These are phyloP conservation scores for Puccinellia tenuiflora DNA, from an alignment of 176 grass and related monocot species.

Conservation along the genomic window DNA sequence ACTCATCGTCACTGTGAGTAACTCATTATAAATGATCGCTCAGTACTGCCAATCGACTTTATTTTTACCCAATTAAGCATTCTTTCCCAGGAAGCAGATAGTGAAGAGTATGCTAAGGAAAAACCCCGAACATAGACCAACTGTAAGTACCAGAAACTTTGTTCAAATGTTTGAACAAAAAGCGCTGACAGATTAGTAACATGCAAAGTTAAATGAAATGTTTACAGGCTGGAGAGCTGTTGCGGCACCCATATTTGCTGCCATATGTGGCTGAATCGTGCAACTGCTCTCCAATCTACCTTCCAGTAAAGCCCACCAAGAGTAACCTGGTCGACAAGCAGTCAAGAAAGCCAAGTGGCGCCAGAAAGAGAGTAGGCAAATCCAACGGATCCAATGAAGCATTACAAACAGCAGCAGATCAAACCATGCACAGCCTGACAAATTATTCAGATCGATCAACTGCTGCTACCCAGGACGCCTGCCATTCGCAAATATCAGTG, in stretches of 20 bases:
- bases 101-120: slow-evolving; percentile 91
- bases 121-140: slow-evolving; percentile 84
- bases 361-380: slow-evolving; percentile 37
- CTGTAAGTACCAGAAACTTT: slow-evolving; percentile 50
- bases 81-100: slow-evolving; percentile 64
- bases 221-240: slow-evolving; percentile 64
- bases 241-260: slow-evolving; percentile 67
- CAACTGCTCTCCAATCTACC: slow-evolving; percentile 63
- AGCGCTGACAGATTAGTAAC: background rate
- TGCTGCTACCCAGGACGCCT: slow-evolving; percentile 37
- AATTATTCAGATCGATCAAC: slow-evolving; percentile 42
- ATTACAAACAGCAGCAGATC: slow-evolving; percentile 20
- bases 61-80: background rate
- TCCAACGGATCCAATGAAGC: slow-evolving; percentile 23
- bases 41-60: background rate
- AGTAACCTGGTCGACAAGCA: slow-evolving; percentile 51
- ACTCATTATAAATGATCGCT: background rate
- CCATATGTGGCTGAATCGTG: slow-evolving; percentile 59
- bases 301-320: slow-evolving; percentile 62
- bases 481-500: slow-evolving; percentile 10
- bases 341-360: slow-evolving; percentile 36
- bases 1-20: slow-evolving; percentile 70
- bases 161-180: slow-evolving; percentile 1
- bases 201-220: slow-evolving; percentile 9
- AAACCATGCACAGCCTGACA: slow-evolving; percentile 19